Conservation (phyloP, 495 filamentous ascomycete species). For the Tuber aestivum region DNA sequence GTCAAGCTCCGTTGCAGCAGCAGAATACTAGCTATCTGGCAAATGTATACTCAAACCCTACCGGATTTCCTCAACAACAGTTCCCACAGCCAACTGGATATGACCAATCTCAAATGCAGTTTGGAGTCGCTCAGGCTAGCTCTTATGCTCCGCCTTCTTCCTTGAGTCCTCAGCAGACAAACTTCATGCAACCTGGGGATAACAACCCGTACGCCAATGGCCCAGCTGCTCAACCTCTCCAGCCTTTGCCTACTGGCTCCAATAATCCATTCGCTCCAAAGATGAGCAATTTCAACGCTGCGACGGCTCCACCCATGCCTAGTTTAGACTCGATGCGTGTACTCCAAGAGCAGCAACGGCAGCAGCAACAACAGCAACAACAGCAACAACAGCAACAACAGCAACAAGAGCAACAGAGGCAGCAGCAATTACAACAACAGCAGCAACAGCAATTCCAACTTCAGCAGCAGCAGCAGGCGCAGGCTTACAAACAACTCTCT, state of each 20-base stretch:
- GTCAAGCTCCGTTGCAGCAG: slow-evolving; percentile 49
- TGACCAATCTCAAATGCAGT: slow-evolving; percentile 48
- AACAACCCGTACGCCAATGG: slow-evolving; percentile 76
- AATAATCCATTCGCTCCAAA: slow-evolving; percentile 85
- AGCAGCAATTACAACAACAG: slow-evolving; percentile 26
- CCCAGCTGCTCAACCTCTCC: slow-evolving; percentile 49
- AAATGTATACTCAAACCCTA: slow-evolving; percentile 72
- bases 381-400: slow-evolving; percentile 27
- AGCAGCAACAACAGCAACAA: slow-evolving; percentile 35
- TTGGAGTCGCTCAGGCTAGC: slow-evolving; percentile 63
- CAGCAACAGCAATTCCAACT: slow-evolving; percentile 22
- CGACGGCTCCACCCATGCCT: slow-evolving; percentile 46
- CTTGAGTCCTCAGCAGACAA: slow-evolving; percentile 48
- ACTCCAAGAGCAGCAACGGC: neutral
- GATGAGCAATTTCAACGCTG: slow-evolving; percentile 49
- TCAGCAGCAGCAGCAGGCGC: slow-evolving; percentile 47
- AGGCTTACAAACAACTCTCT: slow-evolving; percentile 3
- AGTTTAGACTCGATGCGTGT: slow-evolving; percentile 15
- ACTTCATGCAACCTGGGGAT: slow-evolving; percentile 59
- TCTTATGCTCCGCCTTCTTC: slow-evolving; percentile 56
- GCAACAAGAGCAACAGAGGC: slow-evolving; percentile 31
- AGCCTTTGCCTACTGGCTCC: slow-evolving; percentile 73
- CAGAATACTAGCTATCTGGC: slow-evolving; percentile 80
- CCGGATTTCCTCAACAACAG: slow-evolving; percentile 58
- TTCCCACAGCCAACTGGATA: slow-evolving; percentile 49